Percentiles rank a stretch among this genome's conserved stretches.
These are phyloP conservation scores for Fusarium anguioides DNA, from an alignment of 2,329 filamentous ascomycete species.

Conservation along the genomic window DNA sequence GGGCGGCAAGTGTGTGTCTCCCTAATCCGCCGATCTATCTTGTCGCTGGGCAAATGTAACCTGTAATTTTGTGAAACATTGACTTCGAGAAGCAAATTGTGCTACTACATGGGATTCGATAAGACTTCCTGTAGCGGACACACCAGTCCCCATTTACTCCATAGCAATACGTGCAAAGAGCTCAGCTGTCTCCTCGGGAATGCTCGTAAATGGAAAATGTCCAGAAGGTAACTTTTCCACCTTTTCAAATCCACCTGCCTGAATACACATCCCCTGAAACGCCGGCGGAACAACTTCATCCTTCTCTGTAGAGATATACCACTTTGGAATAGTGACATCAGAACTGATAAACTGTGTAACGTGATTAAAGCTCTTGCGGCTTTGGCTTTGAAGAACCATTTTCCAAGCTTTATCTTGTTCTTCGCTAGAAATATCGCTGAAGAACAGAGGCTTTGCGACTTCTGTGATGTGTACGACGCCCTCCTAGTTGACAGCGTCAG, in stretches of 20 bases:
- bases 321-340: background rate
- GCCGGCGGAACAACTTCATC: rapidly evolving
- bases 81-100: too few relatives aligned
- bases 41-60: too few relatives aligned
- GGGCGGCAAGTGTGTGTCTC: too few relatives aligned
- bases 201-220: background rate
- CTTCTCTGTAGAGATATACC: background rate
- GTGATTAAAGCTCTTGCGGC: background rate
- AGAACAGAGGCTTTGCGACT: background rate
- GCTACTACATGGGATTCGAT: too few relatives aligned
- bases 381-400: background rate
- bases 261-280: background rate
- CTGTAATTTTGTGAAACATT: too few relatives aligned
- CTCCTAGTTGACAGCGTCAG: background rate
- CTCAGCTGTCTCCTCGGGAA: background rate
- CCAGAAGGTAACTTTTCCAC: background rate
- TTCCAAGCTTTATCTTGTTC: background rate
- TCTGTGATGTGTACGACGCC: background rate
- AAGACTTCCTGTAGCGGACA: too few relatives aligned
- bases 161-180: background rate
- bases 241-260: rapidly evolving
- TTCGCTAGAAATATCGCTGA: rapidly evolving
- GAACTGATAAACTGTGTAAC: background rate
- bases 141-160: background rate
- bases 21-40: too few relatives aligned